Evolutionary conservation across 2,329 filamentous ascomycete genomes (phyloP).

Genomic region (Neofusicoccum ribis): DNA sequence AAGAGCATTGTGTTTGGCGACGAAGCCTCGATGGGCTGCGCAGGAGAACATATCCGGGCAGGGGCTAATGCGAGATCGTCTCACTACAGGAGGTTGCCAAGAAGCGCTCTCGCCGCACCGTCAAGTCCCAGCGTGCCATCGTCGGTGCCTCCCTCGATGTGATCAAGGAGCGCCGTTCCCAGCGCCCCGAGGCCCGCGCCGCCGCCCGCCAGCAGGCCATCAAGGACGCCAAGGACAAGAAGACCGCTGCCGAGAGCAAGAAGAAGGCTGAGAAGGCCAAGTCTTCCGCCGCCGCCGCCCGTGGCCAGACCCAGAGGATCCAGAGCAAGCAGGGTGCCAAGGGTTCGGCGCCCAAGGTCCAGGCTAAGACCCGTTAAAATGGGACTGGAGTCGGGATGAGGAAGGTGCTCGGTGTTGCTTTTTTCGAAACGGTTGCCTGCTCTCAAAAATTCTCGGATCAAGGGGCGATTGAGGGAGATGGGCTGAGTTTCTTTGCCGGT

Average conservation of each 20-base stretch:
- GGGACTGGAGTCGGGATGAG: constrained; percentile 2
- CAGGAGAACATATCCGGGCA: not conserved
- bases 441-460: constrained; percentile 18
- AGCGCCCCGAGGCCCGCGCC: constrained; percentile 92
- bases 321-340: constrained; percentile 97
- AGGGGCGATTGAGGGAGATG: constrained; percentile 9
- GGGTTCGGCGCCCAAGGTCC: constrained; percentile 82
- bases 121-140: constrained; percentile 98
- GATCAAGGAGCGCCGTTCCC: constrained; percentile 97
- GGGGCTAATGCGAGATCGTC: constrained; percentile 18
- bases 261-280: constrained; percentile 99
- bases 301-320: constrained; percentile 78
- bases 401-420: constrained; percentile 21
- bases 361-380: constrained; percentile 79
- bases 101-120: constrained; percentile 96
- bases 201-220: constrained; percentile 88
- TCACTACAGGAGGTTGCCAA: constrained; percentile 89
- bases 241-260: constrained; percentile 77
- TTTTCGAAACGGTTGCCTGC: constrained; percentile 19
- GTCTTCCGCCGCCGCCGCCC: constrained; percentile 70
- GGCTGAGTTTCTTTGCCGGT: constrained; percentile 20
- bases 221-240: constrained; percentile 99
- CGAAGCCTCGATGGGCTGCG: not conserved
- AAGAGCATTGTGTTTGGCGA: not conserved
- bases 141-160: constrained; percentile 99